phyloP scores from a whole-genome alignment of 129 eudicot species.

The Heracleum sosnowskyi region DNA sequence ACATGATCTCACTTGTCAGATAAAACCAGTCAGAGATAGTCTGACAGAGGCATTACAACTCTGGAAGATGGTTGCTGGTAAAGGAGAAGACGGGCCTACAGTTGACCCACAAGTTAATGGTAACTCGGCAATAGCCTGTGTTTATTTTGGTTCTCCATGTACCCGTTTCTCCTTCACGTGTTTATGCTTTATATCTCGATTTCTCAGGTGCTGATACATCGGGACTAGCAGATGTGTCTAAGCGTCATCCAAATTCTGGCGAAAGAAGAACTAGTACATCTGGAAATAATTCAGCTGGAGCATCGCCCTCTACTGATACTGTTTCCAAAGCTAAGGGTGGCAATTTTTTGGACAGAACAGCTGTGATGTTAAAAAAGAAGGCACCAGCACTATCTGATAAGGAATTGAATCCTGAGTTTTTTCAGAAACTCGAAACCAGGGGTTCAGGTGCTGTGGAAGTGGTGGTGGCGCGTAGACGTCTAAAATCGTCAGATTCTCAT shows the following conservation, averaged over 20 bases:
- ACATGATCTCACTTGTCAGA: constrained; percentile 31
- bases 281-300: constrained; percentile 33
- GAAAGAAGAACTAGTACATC: constrained; percentile 40
- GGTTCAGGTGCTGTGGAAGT: constrained; percentile 83
- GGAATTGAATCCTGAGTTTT: constrained; percentile 80
- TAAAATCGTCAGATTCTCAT: constrained; percentile 44
- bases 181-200: background rate
- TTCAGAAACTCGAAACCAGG: constrained; percentile 77
- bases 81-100: constrained; percentile 42
- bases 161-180: background rate
- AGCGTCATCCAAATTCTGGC: constrained; percentile 27
- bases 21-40: constrained; percentile 95
- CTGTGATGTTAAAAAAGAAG: constrained; percentile 68
- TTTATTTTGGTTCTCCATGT: background rate
- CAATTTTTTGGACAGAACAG: constrained; percentile 60
- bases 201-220: constrained; percentile 56
- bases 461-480: constrained; percentile 71
- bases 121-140: constrained; percentile 13
- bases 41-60: constrained; percentile 76
- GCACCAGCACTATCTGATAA: constrained; percentile 77
- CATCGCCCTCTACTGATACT: constrained; percentile 30
- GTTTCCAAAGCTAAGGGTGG: constrained; percentile 34
- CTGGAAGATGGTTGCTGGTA: constrained; percentile 81
- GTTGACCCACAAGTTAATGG: constrained; percentile 55
- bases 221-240: constrained; percentile 33